Conservation (phyloP, 257 asterid species). For the Forsythia viridissima region DNA sequence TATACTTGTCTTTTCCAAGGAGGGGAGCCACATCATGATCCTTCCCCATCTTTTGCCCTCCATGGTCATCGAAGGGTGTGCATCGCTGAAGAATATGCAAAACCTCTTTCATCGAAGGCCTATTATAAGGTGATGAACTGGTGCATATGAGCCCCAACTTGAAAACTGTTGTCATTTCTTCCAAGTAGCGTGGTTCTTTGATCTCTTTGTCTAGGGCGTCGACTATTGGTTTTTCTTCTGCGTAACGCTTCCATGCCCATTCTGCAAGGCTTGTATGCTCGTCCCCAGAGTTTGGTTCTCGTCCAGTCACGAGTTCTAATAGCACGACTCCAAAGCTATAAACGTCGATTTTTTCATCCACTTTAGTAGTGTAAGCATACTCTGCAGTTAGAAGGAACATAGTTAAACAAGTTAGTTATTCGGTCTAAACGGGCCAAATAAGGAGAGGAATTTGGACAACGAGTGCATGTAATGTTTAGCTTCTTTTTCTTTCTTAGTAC, state of each 20-base stretch:
- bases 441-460: neutral
- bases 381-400: conserved; percentile 43
- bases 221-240: conserved; percentile 46
- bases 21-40: conserved; percentile 65
- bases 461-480: too few species aligned
- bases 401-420: neutral
- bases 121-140: conserved; percentile 48
- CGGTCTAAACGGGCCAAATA: neutral
- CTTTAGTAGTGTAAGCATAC: conserved; percentile 60
- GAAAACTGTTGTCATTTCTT: conserved; percentile 52
- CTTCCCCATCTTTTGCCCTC: conserved; percentile 28
- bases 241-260: conserved; percentile 80
- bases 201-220: conserved; percentile 53
- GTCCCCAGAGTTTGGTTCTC: conserved; percentile 60
- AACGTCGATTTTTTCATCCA: conserved; percentile 45
- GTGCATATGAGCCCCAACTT: conserved; percentile 82
- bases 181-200: conserved; percentile 46
- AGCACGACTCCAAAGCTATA: conserved; percentile 49
- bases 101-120: conserved; percentile 85
- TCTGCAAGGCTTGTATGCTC: conserved; percentile 76
- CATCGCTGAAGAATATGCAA: conserved; percentile 51
- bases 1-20: conserved; percentile 57
- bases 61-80: conserved; percentile 29
- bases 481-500: too few species aligned
- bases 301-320: conserved; percentile 47